Percentiles rank a stretch among this genome's conserved stretches.
phyloP scores from a whole-genome alignment of 768 basidiomycete species.

The Calocybe cyanea region DNA sequence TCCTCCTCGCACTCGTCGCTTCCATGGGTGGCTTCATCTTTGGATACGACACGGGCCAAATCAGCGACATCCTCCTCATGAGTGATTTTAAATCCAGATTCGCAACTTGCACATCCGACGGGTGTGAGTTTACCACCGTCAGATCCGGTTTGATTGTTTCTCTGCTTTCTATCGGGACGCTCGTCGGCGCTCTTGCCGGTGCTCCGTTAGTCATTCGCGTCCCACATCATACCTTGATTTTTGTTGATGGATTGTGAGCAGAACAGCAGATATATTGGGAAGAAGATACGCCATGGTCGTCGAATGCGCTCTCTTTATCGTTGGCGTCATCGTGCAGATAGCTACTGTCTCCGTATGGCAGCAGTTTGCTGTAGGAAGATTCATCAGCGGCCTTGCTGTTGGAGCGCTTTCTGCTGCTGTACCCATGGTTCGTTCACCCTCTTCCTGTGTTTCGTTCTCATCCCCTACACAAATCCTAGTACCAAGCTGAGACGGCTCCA shows the following conservation, averaged over 20 bases:
- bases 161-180: slow-evolving; percentile 68
- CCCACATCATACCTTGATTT: not conserved
- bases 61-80: slow-evolving; percentile 75
- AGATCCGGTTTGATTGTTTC: slow-evolving; percentile 66
- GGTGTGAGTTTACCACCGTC: slow-evolving; percentile 52
- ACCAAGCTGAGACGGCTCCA: slow-evolving; percentile 72
- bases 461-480: slow-evolving; percentile 36
- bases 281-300: slow-evolving; percentile 61
- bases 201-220: slow-evolving; percentile 43
- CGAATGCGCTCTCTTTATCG: slow-evolving; percentile 53
- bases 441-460: too few relatives aligned
- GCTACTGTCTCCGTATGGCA: slow-evolving; percentile 50
- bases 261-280: slow-evolving; percentile 62
- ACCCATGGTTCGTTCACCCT: slow-evolving; percentile 41
- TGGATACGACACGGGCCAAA: slow-evolving; percentile 74
- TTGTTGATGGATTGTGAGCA: slow-evolving; percentile 18
- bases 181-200: slow-evolving; percentile 58
- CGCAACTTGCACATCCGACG: slow-evolving; percentile 36
- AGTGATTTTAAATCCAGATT: slow-evolving; percentile 64
- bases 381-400: slow-evolving; percentile 64
- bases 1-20: slow-evolving; percentile 64
- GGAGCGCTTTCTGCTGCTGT: slow-evolving; percentile 67
- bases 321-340: slow-evolving; percentile 63
- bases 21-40: slow-evolving; percentile 72
- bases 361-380: slow-evolving; percentile 64